Conservation (phyloP, 78 protist species). For the Chrysochromulina parva region DNA sequence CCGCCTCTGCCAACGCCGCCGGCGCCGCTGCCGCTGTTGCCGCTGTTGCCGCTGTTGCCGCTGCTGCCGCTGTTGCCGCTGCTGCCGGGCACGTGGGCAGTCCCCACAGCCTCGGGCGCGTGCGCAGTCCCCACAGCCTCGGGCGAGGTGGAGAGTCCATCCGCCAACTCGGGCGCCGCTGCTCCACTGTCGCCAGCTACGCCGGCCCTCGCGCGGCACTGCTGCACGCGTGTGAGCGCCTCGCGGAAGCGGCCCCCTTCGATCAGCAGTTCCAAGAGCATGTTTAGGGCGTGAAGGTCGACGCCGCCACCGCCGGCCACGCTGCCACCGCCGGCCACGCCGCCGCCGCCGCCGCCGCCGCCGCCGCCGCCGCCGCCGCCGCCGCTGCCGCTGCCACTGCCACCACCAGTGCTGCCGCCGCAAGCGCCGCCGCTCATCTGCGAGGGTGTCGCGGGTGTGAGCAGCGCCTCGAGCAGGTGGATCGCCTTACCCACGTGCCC, state of each 20-base stretch:
- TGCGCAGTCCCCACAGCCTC: no score
- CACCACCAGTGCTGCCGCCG: background rate
- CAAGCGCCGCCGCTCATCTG: background rate
- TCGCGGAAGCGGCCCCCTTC: background rate
- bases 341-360: background rate
- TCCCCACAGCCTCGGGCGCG: no score
- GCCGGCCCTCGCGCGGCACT: background rate
- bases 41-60: no score
- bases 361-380: background rate
- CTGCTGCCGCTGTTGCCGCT: no score
- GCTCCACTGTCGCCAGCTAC: background rate
- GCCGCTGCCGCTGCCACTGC: background rate
- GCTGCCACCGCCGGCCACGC: background rate
- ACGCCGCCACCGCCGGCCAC: background rate
- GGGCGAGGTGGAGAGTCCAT: no score
- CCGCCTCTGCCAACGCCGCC: no score
- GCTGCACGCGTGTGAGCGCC: background rate
- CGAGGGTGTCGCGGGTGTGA: background rate
- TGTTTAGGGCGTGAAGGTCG: background rate
- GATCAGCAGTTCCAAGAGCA: background rate
- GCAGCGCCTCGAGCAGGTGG: background rate
- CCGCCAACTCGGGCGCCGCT: no score
- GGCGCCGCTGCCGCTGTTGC: no score
- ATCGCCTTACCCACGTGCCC: background rate
- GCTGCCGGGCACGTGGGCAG: no score